phyloP scores from a whole-genome alignment of 1,284 basidiomycete genomes.

The Porogramme epimiltina region DNA sequence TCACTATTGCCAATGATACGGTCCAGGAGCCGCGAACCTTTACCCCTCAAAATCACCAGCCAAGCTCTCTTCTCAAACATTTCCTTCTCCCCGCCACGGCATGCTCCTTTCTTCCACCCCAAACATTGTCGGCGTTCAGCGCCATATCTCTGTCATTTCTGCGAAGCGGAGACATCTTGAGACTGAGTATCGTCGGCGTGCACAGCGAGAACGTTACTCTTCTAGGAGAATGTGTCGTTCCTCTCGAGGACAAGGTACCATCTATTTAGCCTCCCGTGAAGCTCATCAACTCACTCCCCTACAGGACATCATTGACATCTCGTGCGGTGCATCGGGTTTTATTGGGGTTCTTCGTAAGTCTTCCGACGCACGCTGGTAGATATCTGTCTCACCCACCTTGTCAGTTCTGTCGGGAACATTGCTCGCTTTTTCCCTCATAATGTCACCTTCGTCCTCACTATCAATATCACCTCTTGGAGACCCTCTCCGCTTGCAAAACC shows the following conservation, averaged over 20 bases:
- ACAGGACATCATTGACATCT: constrained; percentile 36
- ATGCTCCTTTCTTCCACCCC: constrained; percentile 45
- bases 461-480: constrained; percentile 33
- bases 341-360: constrained; percentile 52
- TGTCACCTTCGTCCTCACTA: constrained; percentile 24
- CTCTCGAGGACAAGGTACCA: constrained; percentile 19
- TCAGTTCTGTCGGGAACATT: constrained; percentile 47
- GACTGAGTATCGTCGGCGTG: constrained; percentile 15
- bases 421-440: constrained; percentile 47
- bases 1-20: constrained; percentile 47
- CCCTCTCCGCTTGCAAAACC: constrained; percentile 39
- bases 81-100: constrained; percentile 47
- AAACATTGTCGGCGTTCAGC: constrained; percentile 29
- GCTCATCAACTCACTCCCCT: neutral
- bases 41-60: constrained; percentile 25
- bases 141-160: constrained; percentile 34
- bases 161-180: constrained; percentile 10
- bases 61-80: constrained; percentile 36
- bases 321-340: constrained; percentile 51
- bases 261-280: neutral
- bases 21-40: constrained; percentile 41
- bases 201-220: constrained; percentile 11
- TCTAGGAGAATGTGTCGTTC: constrained; percentile 20
- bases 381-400: constrained; percentile 1
- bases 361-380: neutral